Conservation (phyloP, 169 alveolate genomes). For the Plasmodium relictum region DNA sequence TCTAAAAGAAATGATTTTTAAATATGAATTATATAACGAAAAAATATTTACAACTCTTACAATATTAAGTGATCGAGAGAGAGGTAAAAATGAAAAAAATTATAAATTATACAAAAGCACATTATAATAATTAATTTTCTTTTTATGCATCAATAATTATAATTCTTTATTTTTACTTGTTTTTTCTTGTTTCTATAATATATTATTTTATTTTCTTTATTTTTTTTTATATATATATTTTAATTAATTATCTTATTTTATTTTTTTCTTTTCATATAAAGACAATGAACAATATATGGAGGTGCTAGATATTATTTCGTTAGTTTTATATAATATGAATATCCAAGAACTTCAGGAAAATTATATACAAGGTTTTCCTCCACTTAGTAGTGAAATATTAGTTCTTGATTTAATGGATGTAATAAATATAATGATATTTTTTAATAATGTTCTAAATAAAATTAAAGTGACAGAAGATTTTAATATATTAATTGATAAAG, state of each 20-base stretch:
- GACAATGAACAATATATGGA: conserved; percentile 25
- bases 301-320: conserved; percentile 42
- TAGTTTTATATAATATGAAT: conserved; percentile 40
- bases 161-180: too few species aligned
- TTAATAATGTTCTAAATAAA: conserved; percentile 56
- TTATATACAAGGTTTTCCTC: conserved; percentile 20
- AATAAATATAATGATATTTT: conserved; percentile 50
- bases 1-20: conserved; percentile 61
- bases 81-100: conserved; percentile 29
- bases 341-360: conserved; percentile 8
- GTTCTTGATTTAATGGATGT: conserved; percentile 54
- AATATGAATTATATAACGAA: conserved; percentile 54
- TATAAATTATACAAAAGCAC: not conserved
- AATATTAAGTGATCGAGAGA: not conserved
- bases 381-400: conserved; percentile 30
- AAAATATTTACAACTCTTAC: conserved; percentile 23
- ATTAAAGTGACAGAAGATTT: conserved; percentile 11
- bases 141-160: not conserved
- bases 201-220: not conserved
- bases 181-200: not conserved
- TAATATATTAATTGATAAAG: conserved; percentile 34
- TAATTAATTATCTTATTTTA: conserved; percentile 7
- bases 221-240: not conserved
- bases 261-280: conserved; percentile 1
- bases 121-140: not conserved